These are phyloP conservation scores for Botryotinia calthae DNA, from an alignment of 2,329 filamentous ascomycete genomes.

Conservation along the genomic window DNA sequence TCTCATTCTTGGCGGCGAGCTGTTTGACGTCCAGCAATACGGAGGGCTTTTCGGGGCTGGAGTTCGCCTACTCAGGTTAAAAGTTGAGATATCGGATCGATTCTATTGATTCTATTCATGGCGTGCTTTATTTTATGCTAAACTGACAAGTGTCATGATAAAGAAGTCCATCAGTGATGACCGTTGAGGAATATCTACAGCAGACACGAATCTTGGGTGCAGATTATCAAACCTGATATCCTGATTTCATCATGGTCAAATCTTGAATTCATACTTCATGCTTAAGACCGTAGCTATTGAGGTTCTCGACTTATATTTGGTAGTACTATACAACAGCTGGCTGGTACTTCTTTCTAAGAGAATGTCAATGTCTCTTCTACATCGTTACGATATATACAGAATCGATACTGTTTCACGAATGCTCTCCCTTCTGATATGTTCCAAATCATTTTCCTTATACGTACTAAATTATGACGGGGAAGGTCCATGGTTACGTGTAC, in stretches of 20 bases:
- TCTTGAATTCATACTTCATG: not conserved
- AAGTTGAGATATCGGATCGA: not conserved
- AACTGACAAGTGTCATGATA: not conserved
- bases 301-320: too few relatives aligned
- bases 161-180: not conserved
- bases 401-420: not conserved
- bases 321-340: not conserved
- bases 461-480: not conserved
- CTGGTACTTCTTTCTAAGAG: not conserved
- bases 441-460: not conserved
- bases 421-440: not conserved
- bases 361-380: not conserved
- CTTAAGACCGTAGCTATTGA: not conserved
- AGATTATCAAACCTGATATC: not conserved
- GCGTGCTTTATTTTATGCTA: too few relatives aligned
- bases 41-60: not conserved
- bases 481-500: not conserved
- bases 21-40: not conserved
- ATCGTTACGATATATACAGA: not conserved
- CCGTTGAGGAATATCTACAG: not conserved
- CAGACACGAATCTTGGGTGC: not conserved
- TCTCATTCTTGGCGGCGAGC: not conserved
- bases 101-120: not conserved
- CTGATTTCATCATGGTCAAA: not conserved
- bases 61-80: not conserved